Conservation (phyloP, 306 rosid species). For the Prunus mira region DNA sequence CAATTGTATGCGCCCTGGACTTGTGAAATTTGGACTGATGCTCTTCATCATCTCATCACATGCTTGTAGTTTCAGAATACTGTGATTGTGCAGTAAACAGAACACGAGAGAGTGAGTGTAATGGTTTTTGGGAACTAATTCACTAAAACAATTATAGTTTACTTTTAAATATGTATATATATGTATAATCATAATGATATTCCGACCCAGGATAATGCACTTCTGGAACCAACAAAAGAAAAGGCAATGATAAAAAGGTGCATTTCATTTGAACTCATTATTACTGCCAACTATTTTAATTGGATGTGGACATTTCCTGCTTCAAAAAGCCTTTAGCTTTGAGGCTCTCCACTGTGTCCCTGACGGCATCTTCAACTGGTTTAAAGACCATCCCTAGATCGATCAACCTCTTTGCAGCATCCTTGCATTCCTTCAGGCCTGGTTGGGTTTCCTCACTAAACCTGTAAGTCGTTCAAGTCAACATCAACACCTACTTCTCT, state of each 20-base stretch:
- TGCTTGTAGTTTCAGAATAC: slow-evolving; percentile 24
- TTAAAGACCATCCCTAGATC: slow-evolving; percentile 67
- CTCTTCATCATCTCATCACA: slow-evolving; percentile 21
- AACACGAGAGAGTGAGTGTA: not conserved
- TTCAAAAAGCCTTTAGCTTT: slow-evolving; percentile 57
- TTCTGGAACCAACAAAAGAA: slow-evolving; percentile 22
- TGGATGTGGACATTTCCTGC: slow-evolving; percentile 4
- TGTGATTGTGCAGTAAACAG: slow-evolving; percentile 15
- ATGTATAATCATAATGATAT: not conserved
- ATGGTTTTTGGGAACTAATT: slow-evolving; percentile 6
- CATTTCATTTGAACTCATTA: slow-evolving; percentile 28
- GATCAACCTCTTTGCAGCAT: slow-evolving; percentile 69
- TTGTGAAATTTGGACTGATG: not conserved
- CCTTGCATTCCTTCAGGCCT: slow-evolving; percentile 52
- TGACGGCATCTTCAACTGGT: slow-evolving; percentile 66
- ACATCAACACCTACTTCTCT: not conserved
- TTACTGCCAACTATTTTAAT: slow-evolving; percentile 16
- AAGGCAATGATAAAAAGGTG: not conserved
- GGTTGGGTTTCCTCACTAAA: slow-evolving; percentile 72
- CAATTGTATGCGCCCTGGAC: not conserved
- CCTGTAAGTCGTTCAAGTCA: slow-evolving; percentile 40
- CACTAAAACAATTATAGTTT: not conserved
- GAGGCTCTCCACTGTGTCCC: slow-evolving; percentile 67
- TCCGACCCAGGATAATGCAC: slow-evolving; percentile 5
- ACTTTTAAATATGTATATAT: not conserved